Evolutionary conservation across 192 early-diverging fungal species (phyloP).

Genomic region (Phycomyces blakesleeanus): DNA sequence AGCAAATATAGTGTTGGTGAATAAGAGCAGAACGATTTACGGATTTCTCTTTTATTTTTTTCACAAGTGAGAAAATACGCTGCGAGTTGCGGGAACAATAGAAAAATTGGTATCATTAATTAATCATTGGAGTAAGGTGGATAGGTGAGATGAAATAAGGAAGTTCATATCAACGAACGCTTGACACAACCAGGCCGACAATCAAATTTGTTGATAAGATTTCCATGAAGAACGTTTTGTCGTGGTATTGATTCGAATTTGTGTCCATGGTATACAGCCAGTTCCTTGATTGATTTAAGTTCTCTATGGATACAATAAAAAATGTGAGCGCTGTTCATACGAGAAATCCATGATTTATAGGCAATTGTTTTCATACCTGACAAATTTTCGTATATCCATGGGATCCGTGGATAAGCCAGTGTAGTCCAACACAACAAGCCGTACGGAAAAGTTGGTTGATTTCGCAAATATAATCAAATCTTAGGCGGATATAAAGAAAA

Average conservation of each 20-base stretch:
- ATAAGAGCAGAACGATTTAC: neutral
- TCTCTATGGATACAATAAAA: neutral
- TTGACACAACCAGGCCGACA: slow-evolving; percentile 6
- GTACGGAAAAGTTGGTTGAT: slow-evolving; percentile 7
- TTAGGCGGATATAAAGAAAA: neutral
- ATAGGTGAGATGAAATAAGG: too few species aligned
- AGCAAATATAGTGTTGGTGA: neutral
- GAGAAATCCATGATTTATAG: slow-evolving; percentile 6
- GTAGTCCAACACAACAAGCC: slow-evolving; percentile 6
- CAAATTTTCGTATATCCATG: slow-evolving; percentile 6
- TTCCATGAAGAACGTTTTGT: slow-evolving; percentile 5
- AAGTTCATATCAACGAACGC: slow-evolving; percentile 2
- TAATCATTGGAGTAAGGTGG: too few species aligned
- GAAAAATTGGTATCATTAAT: too few species aligned
- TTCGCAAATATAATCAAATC: slow-evolving; percentile 7
- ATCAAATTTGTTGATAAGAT: slow-evolving; percentile 6
- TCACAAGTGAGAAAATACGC: too few species aligned
- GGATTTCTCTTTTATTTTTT: neutral
- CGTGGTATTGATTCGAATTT: slow-evolving; percentile 6
- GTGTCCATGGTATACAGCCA: slow-evolving; percentile 6
- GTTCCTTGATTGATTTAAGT: slow-evolving; percentile 7
- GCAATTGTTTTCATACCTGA: slow-evolving; percentile 3
- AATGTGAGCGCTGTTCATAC: neutral
- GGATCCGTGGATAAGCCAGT: slow-evolving; percentile 5
- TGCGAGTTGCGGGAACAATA: too few species aligned